Percentiles rank a stretch among this genome's conserved stretches.
Conservation (phyloP, 1,139 yeast genomes). For the Dujonia santamariae region DNA sequence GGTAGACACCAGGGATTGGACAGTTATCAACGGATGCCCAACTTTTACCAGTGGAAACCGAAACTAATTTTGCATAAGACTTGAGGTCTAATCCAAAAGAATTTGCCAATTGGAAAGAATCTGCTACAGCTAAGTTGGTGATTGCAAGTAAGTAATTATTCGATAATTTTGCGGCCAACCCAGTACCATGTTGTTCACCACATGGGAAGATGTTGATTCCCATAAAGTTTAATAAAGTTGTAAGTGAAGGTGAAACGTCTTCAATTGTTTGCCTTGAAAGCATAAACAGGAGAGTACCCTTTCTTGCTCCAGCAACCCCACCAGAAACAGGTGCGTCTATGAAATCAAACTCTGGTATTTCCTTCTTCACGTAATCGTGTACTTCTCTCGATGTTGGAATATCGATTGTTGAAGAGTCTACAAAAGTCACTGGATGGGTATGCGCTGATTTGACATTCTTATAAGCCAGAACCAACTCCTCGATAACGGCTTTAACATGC, state of each 20-base stretch:
- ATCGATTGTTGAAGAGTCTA: conserved; percentile 59
- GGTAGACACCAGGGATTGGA: conserved; percentile 54
- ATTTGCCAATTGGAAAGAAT: conserved; percentile 57
- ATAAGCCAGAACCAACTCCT: conserved; percentile 34
- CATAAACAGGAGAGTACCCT: conserved; percentile 58
- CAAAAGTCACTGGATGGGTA: conserved; percentile 23
- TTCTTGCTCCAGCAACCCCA: conserved; percentile 58
- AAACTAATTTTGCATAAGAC: conserved; percentile 49
- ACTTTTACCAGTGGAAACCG: conserved; percentile 57
- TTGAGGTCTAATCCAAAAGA: conserved; percentile 50
- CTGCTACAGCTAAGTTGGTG: conserved; percentile 59
- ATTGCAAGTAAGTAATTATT: conserved; percentile 59
- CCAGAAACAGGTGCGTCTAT: conserved; percentile 65
- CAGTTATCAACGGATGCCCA: conserved; percentile 63
- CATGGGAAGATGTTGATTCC: conserved; percentile 54
- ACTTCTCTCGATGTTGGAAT: conserved; percentile 46
- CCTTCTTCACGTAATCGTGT: conserved; percentile 31
- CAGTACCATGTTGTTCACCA: conserved; percentile 51
- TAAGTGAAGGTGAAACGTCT: conserved; percentile 25
- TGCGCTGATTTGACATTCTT: conserved; percentile 15
- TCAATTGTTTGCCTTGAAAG: conserved; percentile 37
- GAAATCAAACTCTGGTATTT: conserved; percentile 37
- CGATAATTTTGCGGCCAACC: conserved; percentile 58
- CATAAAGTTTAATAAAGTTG: conserved; percentile 40
- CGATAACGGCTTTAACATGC: conserved; percentile 47